A percentile compares a stretch with the other conserved stretches of the same genome.
Evolutionary conservation across 2,329 filamentous ascomycete genomes (phyloP).

Genomic region (Penicillium fuscoglaucum): DNA sequence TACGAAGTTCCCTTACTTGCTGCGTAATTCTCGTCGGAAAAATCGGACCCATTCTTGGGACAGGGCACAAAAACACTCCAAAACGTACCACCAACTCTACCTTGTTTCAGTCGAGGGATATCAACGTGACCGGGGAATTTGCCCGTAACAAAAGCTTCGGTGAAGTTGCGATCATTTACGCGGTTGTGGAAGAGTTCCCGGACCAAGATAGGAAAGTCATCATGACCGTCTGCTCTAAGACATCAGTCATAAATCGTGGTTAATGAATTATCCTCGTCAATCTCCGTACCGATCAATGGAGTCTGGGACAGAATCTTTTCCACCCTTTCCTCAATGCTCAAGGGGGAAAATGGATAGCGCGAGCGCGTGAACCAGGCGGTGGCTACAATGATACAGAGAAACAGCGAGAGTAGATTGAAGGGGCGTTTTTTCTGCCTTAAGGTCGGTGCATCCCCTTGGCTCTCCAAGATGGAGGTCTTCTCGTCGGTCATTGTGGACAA

Average conservation of each 20-base stretch:
- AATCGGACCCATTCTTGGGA: conserved; percentile 69
- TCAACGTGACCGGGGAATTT: conserved; percentile 72
- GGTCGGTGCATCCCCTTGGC: background rate
- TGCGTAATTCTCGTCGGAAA: conserved; percentile 70
- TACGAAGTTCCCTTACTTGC: conserved; percentile 50
- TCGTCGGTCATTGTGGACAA: conserved; percentile 1
- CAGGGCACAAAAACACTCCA: conserved; percentile 87
- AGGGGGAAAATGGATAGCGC: conserved; percentile 8
- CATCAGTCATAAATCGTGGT: background rate
- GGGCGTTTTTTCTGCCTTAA: background rate
- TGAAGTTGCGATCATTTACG: conserved; percentile 74
- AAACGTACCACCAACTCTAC: conserved; percentile 74
- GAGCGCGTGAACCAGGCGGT: conserved; percentile 19
- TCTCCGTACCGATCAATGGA: conserved; percentile 49
- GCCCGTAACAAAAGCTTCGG: conserved; percentile 70
- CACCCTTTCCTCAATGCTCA: conserved; percentile 42
- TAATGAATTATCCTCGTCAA: background rate
- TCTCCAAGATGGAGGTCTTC: background rate
- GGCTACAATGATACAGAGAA: conserved; percentile 12
- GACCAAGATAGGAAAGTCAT: conserved; percentile 78
- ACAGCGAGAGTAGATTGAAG: conserved; percentile 8
- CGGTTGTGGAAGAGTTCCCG: conserved; percentile 69
- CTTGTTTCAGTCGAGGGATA: conserved; percentile 69
- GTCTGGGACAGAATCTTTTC: conserved; percentile 47
- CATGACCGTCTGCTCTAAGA: conserved; percentile 70